Evolutionary conservation across 331 rosid genomes (phyloP), one percentile per base, ranked within the genome.

Genomic region (Stylosanthes scabra): DNA sequence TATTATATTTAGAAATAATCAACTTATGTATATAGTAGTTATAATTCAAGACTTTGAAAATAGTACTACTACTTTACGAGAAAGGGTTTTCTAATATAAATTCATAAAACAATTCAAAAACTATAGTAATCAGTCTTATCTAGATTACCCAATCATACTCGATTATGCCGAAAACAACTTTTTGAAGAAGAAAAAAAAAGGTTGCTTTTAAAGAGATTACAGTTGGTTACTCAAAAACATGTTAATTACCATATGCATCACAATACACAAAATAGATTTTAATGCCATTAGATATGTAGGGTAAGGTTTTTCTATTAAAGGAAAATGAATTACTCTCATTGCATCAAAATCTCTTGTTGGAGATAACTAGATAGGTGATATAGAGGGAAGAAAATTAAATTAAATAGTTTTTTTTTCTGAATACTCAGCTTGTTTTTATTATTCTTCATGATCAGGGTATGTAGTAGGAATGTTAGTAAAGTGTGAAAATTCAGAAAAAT

Each of bases 341-440:
- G 66, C 45, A 74, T 63, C 13, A 2, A n/a, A 55, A 54, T 64
- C 27, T 59, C 39, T 59, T 40, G 64, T 59, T 37, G 60, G 65
- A 60, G 55, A 16, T 6, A 34, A 34, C 6, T 42, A 10, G 28
- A n/a, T 31, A 3, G 37, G 37, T 3, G 37, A 31, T 31, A 31
- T 3, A n/a, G 59, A 28, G 49, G 70, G 61, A 63, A 31, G 46
- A 11, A 44, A 78, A 46, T 64, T 62, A 47, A 56, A 70, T 49
- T 15, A 50, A 68, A 12, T n/a, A 31, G 28, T n/a, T n/a, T n/a
- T n/a, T n/a, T n/a, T n/a, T 15, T 60, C 2, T 31, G 59, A 75
- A 76, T 76, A 71, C 54, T 81, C 82, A 66, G 56, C 40, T 41
- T 34, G 50, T 25, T 77, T 25, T 67, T 28, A 52, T 74, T 34